Conservation (phyloP, 1,284 basidiomycete species). For the Abortiporus biennis region DNA sequence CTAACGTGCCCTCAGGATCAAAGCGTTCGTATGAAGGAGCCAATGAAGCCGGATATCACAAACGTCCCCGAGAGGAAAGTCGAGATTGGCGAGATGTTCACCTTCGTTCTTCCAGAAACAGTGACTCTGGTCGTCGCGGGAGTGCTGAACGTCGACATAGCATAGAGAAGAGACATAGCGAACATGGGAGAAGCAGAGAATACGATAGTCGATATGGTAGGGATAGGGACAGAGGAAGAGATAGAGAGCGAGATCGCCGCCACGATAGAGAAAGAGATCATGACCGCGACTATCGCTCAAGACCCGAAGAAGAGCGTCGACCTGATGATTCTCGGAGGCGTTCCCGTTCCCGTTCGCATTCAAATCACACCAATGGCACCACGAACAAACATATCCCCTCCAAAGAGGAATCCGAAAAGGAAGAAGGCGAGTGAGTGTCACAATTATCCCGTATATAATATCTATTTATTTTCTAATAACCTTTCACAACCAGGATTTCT, state of each 20-base stretch:
- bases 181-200: conserved; percentile 28
- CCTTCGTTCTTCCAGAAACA: conserved; percentile 34
- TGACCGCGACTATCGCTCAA: conserved; percentile 19
- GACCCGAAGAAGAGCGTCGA: conserved; percentile 20
- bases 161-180: no score
- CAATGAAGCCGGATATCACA: conserved; percentile 39
- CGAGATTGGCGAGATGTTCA: conserved; percentile 77
- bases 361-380: conserved; percentile 3
- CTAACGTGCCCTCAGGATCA: conserved; percentile 78
- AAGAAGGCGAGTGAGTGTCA: conserved; percentile 76
- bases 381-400: conserved; percentile 8
- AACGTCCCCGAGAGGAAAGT: conserved; percentile 52
- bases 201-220: conserved; percentile 29
- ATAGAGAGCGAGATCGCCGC: conserved; percentile 28
- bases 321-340: conserved; percentile 15
- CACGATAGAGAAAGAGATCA: conserved; percentile 21
- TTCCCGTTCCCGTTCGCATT: conserved; percentile 10
- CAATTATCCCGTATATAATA: conserved; percentile 9
- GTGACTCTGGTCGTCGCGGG: no score
- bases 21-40: conserved; percentile 70
- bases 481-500: conserved; percentile 45
- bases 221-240: conserved; percentile 27
- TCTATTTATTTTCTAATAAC: conserved; percentile 4
- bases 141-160: no score
- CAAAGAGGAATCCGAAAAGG: conserved; percentile 49